These are phyloP conservation scores for Penicillium paradoxum DNA, from an alignment of 495 filamentous ascomycete genomes.

Conservation along the genomic window DNA sequence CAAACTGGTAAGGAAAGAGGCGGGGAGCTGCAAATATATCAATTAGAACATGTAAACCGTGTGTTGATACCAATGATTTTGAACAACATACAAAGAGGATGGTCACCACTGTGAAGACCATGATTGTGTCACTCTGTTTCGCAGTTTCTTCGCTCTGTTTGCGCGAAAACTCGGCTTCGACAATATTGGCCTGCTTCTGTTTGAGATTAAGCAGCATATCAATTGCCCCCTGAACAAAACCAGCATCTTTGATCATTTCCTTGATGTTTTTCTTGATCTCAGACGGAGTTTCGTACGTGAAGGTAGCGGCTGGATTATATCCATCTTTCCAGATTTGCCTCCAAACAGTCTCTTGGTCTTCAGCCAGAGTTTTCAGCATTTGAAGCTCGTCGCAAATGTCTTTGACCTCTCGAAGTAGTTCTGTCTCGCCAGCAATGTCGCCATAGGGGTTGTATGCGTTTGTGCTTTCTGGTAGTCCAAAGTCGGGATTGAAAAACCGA, in stretches of 20 bases:
- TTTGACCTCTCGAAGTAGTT: conserved; percentile 21
- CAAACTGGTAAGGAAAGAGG: conserved; percentile 18
- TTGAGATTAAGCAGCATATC: conserved; percentile 34
- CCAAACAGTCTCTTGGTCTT: conserved; percentile 24
- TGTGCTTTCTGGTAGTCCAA: not conserved
- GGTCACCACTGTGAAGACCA: conserved; percentile 59
- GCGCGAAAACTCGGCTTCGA: conserved; percentile 51
- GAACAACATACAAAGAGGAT: conserved; percentile 47
- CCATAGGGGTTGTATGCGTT: conserved; percentile 3
- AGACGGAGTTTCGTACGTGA: conserved; percentile 12
- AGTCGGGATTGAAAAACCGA: not conserved
- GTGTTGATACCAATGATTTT: not conserved
- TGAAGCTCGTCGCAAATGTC: conserved; percentile 30
- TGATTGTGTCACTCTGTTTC: conserved; percentile 45
- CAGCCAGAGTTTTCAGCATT: conserved; percentile 25
- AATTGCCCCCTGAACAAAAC: conserved; percentile 10
- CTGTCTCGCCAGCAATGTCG: conserved; percentile 16
- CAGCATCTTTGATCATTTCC: conserved; percentile 22
- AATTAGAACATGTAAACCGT: too few species aligned
- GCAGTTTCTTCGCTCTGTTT: conserved; percentile 28
- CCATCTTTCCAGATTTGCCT: conserved; percentile 10
- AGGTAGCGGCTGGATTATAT: not conserved
- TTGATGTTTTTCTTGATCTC: conserved; percentile 20
- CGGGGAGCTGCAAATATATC: conserved; percentile 12
- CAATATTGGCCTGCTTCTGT: conserved; percentile 55